These are phyloP conservation scores for Phytophthora agathidicida DNA, from an alignment of 352 stramenopile genomes.

Conservation along the genomic window DNA sequence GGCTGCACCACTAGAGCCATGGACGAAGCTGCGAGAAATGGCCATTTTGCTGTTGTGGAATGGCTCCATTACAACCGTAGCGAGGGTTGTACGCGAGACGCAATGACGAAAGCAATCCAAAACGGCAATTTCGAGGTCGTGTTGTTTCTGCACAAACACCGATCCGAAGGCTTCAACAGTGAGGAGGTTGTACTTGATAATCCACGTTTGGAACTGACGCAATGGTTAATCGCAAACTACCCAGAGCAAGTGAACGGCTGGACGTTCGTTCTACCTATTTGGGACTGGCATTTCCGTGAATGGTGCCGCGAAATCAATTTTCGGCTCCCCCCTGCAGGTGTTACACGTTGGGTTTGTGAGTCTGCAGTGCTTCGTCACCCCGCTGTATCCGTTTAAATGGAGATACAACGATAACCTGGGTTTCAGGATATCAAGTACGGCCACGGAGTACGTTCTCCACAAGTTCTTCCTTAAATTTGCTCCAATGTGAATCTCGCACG, in stretches of 20 bases:
- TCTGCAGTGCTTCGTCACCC: neutral
- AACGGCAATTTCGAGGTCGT: constrained; percentile 10
- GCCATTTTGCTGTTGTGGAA: constrained; percentile 20
- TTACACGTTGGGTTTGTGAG: constrained; percentile 1
- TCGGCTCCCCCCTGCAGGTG: neutral
- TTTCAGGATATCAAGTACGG: constrained; percentile 5
- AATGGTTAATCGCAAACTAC: constrained; percentile 14
- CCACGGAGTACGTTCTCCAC: constrained; percentile 31
- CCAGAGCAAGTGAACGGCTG: constrained; percentile 5
- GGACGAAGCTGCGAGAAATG: constrained; percentile 5
- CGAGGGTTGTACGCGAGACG: constrained; percentile 10
- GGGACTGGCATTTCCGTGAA: constrained; percentile 16
- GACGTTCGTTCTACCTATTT: constrained; percentile 2
- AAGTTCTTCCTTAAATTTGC: constrained; percentile 41
- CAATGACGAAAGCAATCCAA: constrained; percentile 10
- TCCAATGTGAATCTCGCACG: constrained; percentile 30
- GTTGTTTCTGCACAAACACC: constrained; percentile 6
- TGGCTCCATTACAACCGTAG: constrained; percentile 24
- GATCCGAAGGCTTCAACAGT: constrained; percentile 2
- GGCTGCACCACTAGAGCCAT: constrained; percentile 16
- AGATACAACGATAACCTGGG: neutral
- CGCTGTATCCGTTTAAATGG: too few species aligned
- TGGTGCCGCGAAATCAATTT: constrained; percentile 12
- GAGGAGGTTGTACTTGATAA: neutral
- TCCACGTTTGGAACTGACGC: constrained; percentile 8